These are phyloP conservation scores for Vitis amurensis DNA, from an alignment of 164 flowering plant species.

Conservation along the genomic window DNA sequence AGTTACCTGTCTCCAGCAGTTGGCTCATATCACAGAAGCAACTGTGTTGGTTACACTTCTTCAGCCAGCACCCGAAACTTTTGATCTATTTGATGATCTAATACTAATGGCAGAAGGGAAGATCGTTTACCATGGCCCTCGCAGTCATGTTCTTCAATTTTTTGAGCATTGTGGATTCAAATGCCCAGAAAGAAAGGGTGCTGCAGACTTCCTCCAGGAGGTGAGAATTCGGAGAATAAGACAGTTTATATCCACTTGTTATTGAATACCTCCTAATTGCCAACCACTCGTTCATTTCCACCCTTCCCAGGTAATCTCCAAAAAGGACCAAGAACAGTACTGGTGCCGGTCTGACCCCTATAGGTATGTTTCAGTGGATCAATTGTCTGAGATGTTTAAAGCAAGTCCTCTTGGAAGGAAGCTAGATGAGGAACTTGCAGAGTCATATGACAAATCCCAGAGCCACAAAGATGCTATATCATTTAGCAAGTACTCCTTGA, in stretches of 20 bases:
- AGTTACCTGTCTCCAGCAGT: conserved; percentile 51
- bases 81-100: conserved; percentile 73
- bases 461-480: conserved; percentile 34
- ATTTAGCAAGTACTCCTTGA: conserved; percentile 33
- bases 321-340: conserved; percentile 62
- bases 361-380: conserved; percentile 41
- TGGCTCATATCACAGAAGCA: conserved; percentile 61
- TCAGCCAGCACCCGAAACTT: conserved; percentile 76
- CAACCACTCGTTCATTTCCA: neutral
- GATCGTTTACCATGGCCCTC: conserved; percentile 73
- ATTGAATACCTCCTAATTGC: neutral
- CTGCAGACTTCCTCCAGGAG: conserved; percentile 74
- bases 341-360: conserved; percentile 45
- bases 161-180: conserved; percentile 62
- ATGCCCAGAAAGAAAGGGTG: conserved; percentile 71
- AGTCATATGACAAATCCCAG: conserved; percentile 37
- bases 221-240: conserved; percentile 14
- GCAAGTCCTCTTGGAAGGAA: conserved; percentile 28
- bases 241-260: neutral
- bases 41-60: conserved; percentile 62
- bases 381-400: conserved; percentile 38
- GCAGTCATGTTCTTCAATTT: conserved; percentile 32
- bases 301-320: conserved; percentile 50
- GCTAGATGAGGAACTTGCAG: conserved; percentile 34
- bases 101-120: conserved; percentile 70